phyloP scores from a whole-genome alignment of 108 stramenopile genomes.

The Nitzschia putrida region DNA sequence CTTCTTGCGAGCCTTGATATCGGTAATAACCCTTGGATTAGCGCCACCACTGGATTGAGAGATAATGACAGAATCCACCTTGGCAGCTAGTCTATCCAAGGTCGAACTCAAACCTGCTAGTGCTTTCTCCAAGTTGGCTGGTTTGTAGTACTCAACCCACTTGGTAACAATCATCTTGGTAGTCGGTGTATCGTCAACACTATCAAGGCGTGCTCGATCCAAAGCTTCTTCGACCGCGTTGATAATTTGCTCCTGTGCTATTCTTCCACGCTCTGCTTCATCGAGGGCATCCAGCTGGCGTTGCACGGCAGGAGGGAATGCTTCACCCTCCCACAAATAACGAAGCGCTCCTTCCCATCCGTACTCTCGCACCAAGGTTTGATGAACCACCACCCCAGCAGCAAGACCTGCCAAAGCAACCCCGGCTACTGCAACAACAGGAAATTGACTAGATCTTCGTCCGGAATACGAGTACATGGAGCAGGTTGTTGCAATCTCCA shows the following conservation, averaged over 20 bases:
- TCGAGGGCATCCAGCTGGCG: slow-evolving; percentile 43
- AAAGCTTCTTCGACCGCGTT: slow-evolving; percentile 34
- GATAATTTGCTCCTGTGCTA: slow-evolving; percentile 13
- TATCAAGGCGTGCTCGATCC: slow-evolving; percentile 33
- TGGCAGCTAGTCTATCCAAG: slow-evolving; percentile 48
- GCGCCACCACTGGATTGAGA: not conserved
- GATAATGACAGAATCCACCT: slow-evolving; percentile 46
- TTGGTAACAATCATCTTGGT: not conserved
- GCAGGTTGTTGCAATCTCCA: not conserved
- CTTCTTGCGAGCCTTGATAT: slow-evolving; percentile 32
- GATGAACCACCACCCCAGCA: slow-evolving; percentile 7
- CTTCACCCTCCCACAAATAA: slow-evolving; percentile 43
- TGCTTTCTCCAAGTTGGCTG: slow-evolving; percentile 30
- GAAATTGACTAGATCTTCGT: slow-evolving; percentile 1
- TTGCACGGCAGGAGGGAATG: slow-evolving; percentile 42
- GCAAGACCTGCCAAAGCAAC: slow-evolving; percentile 2
- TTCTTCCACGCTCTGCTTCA: slow-evolving; percentile 30
- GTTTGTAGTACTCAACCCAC: slow-evolving; percentile 16
- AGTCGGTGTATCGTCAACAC: slow-evolving; percentile 22
- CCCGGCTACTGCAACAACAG: slow-evolving; percentile 5
- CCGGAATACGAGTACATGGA: not conserved
- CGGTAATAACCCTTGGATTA: not conserved
- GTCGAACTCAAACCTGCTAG: slow-evolving; percentile 36
- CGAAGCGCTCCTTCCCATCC: slow-evolving; percentile 45
- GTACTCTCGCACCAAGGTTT: slow-evolving; percentile 14